Evolutionary conservation across 257 asterid species (phyloP), one percentile per base, ranked within the genome.

Genomic region (Nicotiana obtusifolia): DNA sequence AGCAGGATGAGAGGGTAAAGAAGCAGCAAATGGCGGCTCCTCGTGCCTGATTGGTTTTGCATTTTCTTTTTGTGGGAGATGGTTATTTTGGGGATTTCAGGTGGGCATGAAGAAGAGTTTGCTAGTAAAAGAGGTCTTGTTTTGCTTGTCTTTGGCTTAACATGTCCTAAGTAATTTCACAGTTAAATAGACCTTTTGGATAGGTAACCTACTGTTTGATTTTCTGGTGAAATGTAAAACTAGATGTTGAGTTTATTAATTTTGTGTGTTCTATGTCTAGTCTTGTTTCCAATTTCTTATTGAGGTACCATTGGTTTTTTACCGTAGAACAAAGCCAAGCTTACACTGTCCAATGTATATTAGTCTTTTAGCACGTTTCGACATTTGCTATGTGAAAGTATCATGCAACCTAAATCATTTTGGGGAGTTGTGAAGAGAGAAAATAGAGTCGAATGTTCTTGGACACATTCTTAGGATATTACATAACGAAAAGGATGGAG

Each of bases 1-100:
- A 87, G 83, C 84, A 91, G 75, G 97, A 94, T 47, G 97, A 89
- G 33, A 93, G 90, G 89, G 90, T 96, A 82, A 96, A 94, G 93
- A 96, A 96, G 89, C 99, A 94, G 90, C 99, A 96, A 82, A 91
- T 96, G 98, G 92, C 93, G 57, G 97, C 98, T 10, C 99, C 99
- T 75, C 97, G 98, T 20, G 90, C 89, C 76, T 95, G 88, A 89
- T 64, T 75, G 16, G 56, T 78, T 49, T 13, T 30, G 59, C 10
- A 4, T n/a, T 60, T n/a, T n/a, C 41, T 20, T 60, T 71, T 57
- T 35, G 20, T 13, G 56, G 24, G 61, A 47, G 31, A 7, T 47
- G 37, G 4, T 44, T 73, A 44, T 41, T 14, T 73, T 24, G 79
- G 41, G 37, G 41, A 7, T 73, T 44, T 7, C 41, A 14, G 61